Evolutionary conservation across 2,329 filamentous ascomycete species (phyloP).

Genomic region (Botrytis cinerea): DNA sequence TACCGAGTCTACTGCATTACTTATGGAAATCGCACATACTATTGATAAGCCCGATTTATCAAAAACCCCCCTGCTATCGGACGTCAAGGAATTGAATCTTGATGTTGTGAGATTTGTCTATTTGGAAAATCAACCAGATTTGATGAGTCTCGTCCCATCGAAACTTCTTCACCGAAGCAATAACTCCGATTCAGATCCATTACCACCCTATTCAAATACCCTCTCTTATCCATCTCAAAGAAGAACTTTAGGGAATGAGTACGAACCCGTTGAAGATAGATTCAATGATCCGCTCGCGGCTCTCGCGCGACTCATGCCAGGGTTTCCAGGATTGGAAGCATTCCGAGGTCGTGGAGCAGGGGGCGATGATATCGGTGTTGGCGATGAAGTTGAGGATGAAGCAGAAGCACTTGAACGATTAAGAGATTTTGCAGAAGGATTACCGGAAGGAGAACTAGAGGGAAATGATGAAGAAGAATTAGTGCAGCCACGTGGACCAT

Average conservation of each 20-base stretch:
- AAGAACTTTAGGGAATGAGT: constrained; percentile 22
- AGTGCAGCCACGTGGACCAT: constrained; percentile 22
- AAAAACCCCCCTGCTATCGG: constrained; percentile 28
- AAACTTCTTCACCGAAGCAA: constrained; percentile 38
- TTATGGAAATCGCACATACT: constrained; percentile 62
- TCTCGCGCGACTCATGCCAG: constrained; percentile 33
- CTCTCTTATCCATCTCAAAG: constrained; percentile 38
- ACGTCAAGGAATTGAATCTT: constrained; percentile 35
- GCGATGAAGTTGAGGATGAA: constrained; percentile 10
- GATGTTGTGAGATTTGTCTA: constrained; percentile 41
- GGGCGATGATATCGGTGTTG: constrained; percentile 18
- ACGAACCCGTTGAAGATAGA: constrained; percentile 20
- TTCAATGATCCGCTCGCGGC: constrained; percentile 38
- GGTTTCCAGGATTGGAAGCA: constrained; percentile 14
- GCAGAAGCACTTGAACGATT: constrained; percentile 12
- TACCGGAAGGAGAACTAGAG: background rate
- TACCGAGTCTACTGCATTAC: constrained; percentile 61
- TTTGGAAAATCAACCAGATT: constrained; percentile 39
- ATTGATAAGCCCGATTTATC: constrained; percentile 34
- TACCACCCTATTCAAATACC: constrained; percentile 41
- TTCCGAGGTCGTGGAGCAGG: constrained; percentile 17
- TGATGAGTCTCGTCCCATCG: constrained; percentile 40
- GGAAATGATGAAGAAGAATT: constrained; percentile 19
- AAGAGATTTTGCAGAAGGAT: constrained; percentile 7
- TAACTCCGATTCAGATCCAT: constrained; percentile 42